Evolutionary conservation across 768 basidiomycete species (phyloP), one percentile per base, ranked within the genome.

Genomic region (Podaxis sp.): DNA sequence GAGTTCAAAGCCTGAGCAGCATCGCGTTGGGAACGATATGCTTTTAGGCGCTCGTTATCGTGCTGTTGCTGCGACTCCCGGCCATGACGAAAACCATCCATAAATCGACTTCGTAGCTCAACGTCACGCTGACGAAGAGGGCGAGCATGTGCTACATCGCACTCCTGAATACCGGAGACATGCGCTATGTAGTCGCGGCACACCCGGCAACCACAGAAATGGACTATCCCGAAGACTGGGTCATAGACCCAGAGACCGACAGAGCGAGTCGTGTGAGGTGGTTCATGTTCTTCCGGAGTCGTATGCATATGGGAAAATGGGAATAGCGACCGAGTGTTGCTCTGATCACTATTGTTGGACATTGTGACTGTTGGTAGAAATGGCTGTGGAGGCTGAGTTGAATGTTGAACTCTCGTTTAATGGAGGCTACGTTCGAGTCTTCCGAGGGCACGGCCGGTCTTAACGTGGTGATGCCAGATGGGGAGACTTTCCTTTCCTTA

Each of bases 11-110:
- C 63, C 0, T 62, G 25, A 2, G 68, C 67, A 18, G 69, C 67
- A n/a, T 70, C 62, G 3, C 68, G 64, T 57, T 72, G 66, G 3
- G 62, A 55, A 4, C 64, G 67, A 54, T 65, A 68, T 11, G 46
- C 38, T 1, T 47, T 57, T 9, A 71, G 42, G 5, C 58, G 44
- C 9, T 66, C 66, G 4, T 50, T 52, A 23, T 68, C 67, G 5
- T 61, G 57, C 32, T 66, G 21, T 3, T 36, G 40, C 44, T 68
- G 67, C 1, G 61, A n/a, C 6, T 63, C 54, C 0, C 67, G 60
- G 3, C 67, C 66, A 28, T 62, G 58, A 5, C 62, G 60, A 52
- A 68, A 53, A 14, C 66, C 67, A 14, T 66, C 67, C 6, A 66
- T 16, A 46, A 47, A 65, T 5, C 61, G 64, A 4, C 27, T 18